Conservation (phyloP, 306 rosid species). For the Ormosia emarginata region DNA sequence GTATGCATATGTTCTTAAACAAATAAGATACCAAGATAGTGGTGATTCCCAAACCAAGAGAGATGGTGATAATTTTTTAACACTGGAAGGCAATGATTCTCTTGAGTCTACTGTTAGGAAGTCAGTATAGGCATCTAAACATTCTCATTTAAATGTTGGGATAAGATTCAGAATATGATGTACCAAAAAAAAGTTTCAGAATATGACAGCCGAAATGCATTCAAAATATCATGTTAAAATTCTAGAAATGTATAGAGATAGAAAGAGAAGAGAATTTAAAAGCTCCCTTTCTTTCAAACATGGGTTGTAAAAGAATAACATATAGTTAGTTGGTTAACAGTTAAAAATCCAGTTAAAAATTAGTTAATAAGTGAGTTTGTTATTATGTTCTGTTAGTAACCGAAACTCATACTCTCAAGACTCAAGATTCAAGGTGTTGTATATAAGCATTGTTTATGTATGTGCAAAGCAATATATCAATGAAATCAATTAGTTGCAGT, state of each 20-base stretch:
- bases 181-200: neutral
- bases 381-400: no score
- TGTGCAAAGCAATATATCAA: no score
- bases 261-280: neutral
- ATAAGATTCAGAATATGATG: neutral
- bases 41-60: neutral
- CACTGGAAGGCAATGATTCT: neutral
- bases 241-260: neutral
- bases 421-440: no score
- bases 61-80: neutral
- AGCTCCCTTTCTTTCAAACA: neutral
- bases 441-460: no score
- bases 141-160: neutral
- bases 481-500: no score
- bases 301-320: no score
- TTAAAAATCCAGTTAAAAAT: no score
- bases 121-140: neutral
- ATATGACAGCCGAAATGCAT: neutral
- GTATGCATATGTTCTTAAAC: neutral
- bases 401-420: no score
- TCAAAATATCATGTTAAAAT: no score
- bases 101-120: neutral
- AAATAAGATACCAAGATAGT: neutral
- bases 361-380: no score
- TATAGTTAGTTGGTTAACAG: no score